A percentile compares a stretch with the other conserved stretches of the same genome.
Conservation (phyloP, 495 filamentous ascomycete species). For the Talaromyces wortmannii region DNA sequence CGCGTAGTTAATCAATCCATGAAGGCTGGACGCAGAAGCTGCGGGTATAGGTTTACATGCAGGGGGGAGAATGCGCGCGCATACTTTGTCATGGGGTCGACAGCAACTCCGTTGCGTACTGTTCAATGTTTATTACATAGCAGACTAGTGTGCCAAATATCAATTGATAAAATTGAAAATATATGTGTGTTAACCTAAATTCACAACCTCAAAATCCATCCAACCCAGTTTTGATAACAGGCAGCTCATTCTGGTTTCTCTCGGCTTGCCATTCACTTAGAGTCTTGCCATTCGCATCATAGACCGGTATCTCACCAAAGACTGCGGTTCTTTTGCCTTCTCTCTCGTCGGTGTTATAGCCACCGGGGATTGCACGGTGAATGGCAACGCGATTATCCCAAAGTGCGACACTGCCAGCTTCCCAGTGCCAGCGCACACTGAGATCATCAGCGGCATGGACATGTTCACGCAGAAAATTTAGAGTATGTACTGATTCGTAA, state of each 20-base stretch:
- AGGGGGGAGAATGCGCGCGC: too few species aligned
- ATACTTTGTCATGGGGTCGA: too few species aligned
- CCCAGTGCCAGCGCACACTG: conserved; percentile 48
- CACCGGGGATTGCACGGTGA: conserved; percentile 47
- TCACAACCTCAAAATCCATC: background rate
- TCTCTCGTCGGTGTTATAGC: conserved; percentile 32
- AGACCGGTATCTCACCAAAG: conserved; percentile 40
- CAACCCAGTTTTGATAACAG: background rate
- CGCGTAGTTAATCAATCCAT: too few species aligned
- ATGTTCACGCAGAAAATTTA: conserved; percentile 44
- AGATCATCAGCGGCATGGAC: conserved; percentile 49
- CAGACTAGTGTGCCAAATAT: too few species aligned
- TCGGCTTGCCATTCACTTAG: background rate
- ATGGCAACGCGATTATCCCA: conserved; percentile 45
- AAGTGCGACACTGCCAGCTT: conserved; percentile 45
- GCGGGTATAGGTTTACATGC: too few species aligned
- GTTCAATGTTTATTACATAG: too few species aligned
- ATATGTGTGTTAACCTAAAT: too few species aligned
- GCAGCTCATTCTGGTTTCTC: background rate
- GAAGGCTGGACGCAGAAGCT: too few species aligned
- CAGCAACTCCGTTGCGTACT: too few species aligned
- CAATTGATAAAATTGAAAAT: too few species aligned
- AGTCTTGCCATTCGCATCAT: background rate
- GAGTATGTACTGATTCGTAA: conserved; percentile 32
- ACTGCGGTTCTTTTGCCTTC: conserved; percentile 46